These are phyloP conservation scores for Didymella segeticola DNA, from an alignment of 2,329 filamentous ascomycete genomes.

Conservation along the genomic window DNA sequence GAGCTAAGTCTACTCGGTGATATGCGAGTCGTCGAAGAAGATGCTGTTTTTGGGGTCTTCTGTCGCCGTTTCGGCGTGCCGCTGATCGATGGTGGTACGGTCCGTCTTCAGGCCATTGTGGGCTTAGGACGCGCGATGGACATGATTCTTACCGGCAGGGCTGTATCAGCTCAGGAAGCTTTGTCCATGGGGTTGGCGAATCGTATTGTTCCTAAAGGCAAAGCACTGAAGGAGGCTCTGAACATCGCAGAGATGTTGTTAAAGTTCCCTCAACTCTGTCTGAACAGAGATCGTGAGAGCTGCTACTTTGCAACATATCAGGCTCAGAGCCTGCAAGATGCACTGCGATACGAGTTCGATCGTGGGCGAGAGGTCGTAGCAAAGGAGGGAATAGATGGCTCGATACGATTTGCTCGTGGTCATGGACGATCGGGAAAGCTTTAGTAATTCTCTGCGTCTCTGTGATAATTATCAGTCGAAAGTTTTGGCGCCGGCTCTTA, in stretches of 20 bases:
- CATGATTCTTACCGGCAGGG: conserved; percentile 63
- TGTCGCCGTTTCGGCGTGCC: conserved; percentile 62
- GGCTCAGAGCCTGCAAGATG: conserved; percentile 59
- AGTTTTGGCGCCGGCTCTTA: background rate
- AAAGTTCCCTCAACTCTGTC: conserved; percentile 59
- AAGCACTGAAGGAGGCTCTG: conserved; percentile 54
- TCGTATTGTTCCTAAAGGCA: conserved; percentile 59
- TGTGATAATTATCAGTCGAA: background rate
- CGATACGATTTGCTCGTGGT: conserved; percentile 50
- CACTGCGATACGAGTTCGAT: conserved; percentile 57
- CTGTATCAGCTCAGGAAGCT: conserved; percentile 59
- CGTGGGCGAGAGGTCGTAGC: conserved; percentile 53
- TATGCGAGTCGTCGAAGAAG: conserved; percentile 61
- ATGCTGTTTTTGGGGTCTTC: conserved; percentile 63
- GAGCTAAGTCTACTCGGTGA: conserved; percentile 62
- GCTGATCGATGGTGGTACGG: conserved; percentile 61
- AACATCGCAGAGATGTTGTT: conserved; percentile 57
- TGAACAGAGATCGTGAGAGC: conserved; percentile 58
- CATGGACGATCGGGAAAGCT: conserved; percentile 50
- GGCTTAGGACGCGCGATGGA: conserved; percentile 62
- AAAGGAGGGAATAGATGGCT: conserved; percentile 53
- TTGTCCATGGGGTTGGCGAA: conserved; percentile 61
- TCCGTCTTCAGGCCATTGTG: conserved; percentile 59
- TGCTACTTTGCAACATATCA: conserved; percentile 60
- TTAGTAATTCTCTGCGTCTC: background rate